These are phyloP conservation scores for Climacium dendroides DNA, from an alignment of 225 moss, liverwort and hornwort genomes.

Conservation along the genomic window DNA sequence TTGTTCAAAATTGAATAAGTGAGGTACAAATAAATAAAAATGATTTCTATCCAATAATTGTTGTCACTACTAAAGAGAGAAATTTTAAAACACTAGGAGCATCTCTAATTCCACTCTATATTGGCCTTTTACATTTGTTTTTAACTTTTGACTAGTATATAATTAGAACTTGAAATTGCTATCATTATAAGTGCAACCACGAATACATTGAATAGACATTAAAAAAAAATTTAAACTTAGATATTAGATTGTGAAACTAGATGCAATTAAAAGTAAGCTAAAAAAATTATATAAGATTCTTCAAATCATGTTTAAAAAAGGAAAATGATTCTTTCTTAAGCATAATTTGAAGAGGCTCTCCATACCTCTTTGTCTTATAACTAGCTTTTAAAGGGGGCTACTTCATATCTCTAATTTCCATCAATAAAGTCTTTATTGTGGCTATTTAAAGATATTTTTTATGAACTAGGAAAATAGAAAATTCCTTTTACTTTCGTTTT, in stretches of 20 bases:
- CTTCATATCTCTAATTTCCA: background rate
- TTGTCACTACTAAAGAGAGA: background rate
- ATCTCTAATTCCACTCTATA: too few relatives aligned
- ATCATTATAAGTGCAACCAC: background rate
- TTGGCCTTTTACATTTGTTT: background rate
- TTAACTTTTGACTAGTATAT: background rate
- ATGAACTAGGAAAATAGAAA: too few relatives aligned
- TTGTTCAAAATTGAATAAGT: too few relatives aligned
- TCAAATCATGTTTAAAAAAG: background rate
- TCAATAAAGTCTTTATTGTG: background rate
- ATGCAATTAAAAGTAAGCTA: background rate
- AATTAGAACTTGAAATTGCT: background rate
- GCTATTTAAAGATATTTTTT: background rate
- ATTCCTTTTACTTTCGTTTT: too few relatives aligned
- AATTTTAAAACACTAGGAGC: too few relatives aligned
- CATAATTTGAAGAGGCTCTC: too few relatives aligned
- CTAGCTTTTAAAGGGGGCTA: too few relatives aligned
- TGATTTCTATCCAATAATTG: background rate
- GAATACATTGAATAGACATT: background rate
- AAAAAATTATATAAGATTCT: background rate
- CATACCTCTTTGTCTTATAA: too few relatives aligned
- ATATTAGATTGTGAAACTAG: background rate
- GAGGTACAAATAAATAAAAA: background rate
- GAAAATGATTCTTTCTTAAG: background rate
- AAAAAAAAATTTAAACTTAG: background rate